phyloP scores from a whole-genome alignment of 805 yeast genomes.

The Kurtzmaniella cleridarum region DNA sequence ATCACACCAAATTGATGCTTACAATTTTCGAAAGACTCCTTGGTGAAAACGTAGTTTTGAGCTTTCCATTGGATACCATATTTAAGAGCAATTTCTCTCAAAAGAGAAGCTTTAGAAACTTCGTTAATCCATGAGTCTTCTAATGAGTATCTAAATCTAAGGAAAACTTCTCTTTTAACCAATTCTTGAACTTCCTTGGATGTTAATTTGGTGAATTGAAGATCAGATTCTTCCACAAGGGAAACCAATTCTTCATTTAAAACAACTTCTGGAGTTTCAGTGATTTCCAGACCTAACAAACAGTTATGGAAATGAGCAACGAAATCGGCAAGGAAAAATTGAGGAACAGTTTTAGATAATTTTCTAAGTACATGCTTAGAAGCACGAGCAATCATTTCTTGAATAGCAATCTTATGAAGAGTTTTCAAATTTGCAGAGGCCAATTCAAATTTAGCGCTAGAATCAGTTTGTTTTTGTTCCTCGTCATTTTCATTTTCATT shows the following conservation, averaged over 20 bases:
- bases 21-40: constrained; percentile 30
- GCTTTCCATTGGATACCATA: constrained; percentile 84
- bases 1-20: constrained; percentile 19
- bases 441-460: constrained; percentile 39
- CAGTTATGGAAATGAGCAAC: constrained; percentile 70
- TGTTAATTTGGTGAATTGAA: constrained; percentile 42
- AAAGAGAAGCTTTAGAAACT: constrained; percentile 38
- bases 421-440: constrained; percentile 38
- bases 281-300: constrained; percentile 51
- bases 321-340: constrained; percentile 50
- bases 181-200: constrained; percentile 38
- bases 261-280: constrained; percentile 31
- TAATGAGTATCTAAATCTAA: constrained; percentile 61
- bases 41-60: constrained; percentile 44
- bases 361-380: constrained; percentile 67
- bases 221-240: constrained; percentile 38
- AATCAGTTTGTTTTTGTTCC: constrained; percentile 17
- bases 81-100: constrained; percentile 69
- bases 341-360: constrained; percentile 41
- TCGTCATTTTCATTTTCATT: constrained; percentile 22
- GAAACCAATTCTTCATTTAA: constrained; percentile 35
- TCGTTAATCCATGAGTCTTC: constrained; percentile 42
- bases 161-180: constrained; percentile 48
- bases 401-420: constrained; percentile 43
- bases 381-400: constrained; percentile 78